Base-by-base conservation (phyloP, 768 basidiomycete species). In the Leccinum incarnatum region DNA sequence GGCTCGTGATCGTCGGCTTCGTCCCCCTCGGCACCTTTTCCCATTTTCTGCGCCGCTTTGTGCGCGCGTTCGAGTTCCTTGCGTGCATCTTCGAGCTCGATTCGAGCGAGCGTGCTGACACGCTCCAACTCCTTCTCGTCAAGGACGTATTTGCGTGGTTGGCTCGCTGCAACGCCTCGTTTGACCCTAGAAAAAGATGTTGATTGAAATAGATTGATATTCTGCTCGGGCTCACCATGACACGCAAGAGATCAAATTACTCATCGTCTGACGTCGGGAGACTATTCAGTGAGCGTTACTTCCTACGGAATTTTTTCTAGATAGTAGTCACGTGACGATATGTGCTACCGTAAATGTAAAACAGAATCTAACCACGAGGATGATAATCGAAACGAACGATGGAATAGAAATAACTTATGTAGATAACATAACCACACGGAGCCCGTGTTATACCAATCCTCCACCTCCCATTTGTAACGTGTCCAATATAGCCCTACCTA, bases 71-170 rank as follows among this genome's bases (percentile, higher is more conserved):
- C 85, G 17, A 95, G 81, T 72, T 95, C 95, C 64, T 85, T 78
- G 57, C 86, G 85, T 9, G 95, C 95, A 78, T 95, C 93, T 62
- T 96, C 94, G 30, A 96, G 83, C 68, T 95, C 89, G 57, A 94
- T 89, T 54, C 85, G 77, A 14, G 95, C 93, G 25, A 99, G 81
- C 21, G 87, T 81, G 64, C 93, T 93, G 52, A 98, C 92, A 23
- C 97, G 85, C 68, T 89, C 85, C 12, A 98, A 79, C 74, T 99
- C 97, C 53, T 83, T 77, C 68, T 95, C 92, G 68, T 97, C 93
- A 30, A 98, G 85, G 53, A 89, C 81, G 73, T 98, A 98, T 77
- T 91, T 93, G 68, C 78, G 75, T 2, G 97, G 96, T 63, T 94
- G 82, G 50, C 80, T 81, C 3, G 80, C 77, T 3, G 95, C 78